A percentile compares a stretch with the other conserved stretches of the same genome.
These are phyloP conservation scores for Nemania diffusa DNA, from an alignment of 2,329 filamentous ascomycete genomes.

Conservation along the genomic window DNA sequence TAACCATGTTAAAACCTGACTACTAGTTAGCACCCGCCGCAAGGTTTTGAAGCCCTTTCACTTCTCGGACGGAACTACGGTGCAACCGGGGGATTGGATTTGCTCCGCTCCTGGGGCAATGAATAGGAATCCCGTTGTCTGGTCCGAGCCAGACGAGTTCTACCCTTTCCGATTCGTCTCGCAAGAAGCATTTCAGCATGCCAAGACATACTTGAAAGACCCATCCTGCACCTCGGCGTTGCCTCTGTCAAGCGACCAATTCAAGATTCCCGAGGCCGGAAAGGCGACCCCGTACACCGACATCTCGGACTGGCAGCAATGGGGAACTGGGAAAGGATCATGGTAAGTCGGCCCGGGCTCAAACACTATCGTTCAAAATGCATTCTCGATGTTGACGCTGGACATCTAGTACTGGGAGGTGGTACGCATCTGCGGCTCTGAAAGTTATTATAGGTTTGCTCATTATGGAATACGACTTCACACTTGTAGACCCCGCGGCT, in stretches of 20 bases:
- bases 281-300: neutral
- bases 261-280: neutral
- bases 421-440: slow-evolving; percentile 21
- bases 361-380: neutral
- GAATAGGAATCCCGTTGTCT: neutral
- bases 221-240: neutral
- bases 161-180: neutral
- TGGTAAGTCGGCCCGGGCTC: neutral
- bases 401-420: slow-evolving; percentile 23
- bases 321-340: neutral
- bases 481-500: slow-evolving; percentile 14
- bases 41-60: neutral
- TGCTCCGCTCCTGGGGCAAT: neutral
- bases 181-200: neutral
- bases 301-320: neutral
- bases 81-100: neutral
- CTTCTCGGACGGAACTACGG: neutral
- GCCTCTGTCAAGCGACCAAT: neutral
- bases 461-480: slow-evolving; percentile 14
- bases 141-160: neutral
- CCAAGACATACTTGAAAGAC: neutral
- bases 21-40: neutral
- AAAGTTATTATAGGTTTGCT: slow-evolving; percentile 20
- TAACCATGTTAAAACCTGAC: too few species aligned
- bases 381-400: neutral